phyloP scores from a whole-genome alignment of 352 stramenopile species.

The Elongisporangium prolatum region DNA sequence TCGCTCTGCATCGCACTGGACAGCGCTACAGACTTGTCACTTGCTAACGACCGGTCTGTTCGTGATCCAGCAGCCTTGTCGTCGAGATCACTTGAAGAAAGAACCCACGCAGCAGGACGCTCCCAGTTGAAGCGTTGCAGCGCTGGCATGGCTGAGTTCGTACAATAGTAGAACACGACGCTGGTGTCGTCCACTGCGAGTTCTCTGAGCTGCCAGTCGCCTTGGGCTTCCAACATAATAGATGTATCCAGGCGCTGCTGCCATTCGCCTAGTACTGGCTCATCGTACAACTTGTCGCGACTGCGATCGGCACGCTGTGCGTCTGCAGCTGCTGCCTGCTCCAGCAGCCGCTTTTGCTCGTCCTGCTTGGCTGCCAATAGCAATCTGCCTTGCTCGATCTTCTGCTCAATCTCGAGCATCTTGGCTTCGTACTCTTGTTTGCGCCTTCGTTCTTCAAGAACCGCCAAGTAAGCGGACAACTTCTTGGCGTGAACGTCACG shows the following conservation, averaged over 20 bases:
- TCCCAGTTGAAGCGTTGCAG: slow-evolving; percentile 45
- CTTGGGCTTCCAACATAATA: slow-evolving; percentile 35
- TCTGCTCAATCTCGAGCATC: slow-evolving; percentile 58
- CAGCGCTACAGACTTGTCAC: background rate
- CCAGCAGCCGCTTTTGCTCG: slow-evolving; percentile 57
- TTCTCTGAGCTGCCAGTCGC: slow-evolving; percentile 57
- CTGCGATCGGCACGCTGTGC: slow-evolving; percentile 6
- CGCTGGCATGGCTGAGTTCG: slow-evolving; percentile 41
- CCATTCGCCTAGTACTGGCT: slow-evolving; percentile 34
- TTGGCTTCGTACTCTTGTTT: slow-evolving; percentile 51
- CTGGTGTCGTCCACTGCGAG: slow-evolving; percentile 36
- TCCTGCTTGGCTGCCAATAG: slow-evolving; percentile 52
- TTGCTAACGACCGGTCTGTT: background rate
- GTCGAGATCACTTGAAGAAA: background rate
- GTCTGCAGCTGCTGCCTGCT: slow-evolving; percentile 27
- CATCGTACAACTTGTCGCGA: slow-evolving; percentile 11
- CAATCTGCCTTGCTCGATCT: slow-evolving; percentile 49
- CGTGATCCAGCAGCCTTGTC: slow-evolving; percentile 2
- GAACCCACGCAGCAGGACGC: slow-evolving; percentile 28
- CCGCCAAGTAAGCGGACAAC: slow-evolving; percentile 35
- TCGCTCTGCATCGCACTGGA: background rate
- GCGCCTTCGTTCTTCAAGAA: slow-evolving; percentile 33
- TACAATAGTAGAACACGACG: slow-evolving; percentile 66
- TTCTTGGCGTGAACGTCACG: slow-evolving; percentile 34
- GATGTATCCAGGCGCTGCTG: slow-evolving; percentile 35